Conservation (phyloP, 179 eudicot genomes). For the Amaranthus tricolor region DNA sequence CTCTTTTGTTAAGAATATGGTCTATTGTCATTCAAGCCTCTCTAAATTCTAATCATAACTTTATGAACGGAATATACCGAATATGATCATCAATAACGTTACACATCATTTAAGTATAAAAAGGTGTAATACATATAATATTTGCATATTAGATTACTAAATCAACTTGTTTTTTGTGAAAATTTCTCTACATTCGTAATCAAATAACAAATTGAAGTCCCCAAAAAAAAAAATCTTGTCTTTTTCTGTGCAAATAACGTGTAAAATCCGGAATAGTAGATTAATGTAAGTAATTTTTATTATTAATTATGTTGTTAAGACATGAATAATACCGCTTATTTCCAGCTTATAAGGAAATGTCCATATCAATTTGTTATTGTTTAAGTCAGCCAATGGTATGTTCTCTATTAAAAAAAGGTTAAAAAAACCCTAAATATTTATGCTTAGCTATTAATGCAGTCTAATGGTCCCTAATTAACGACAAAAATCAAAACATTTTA, state of each 20-base stretch:
- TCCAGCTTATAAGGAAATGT: constrained; percentile 20
- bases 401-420: neutral
- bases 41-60: too few relatives aligned
- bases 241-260: neutral
- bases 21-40: too few relatives aligned
- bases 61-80: too few relatives aligned
- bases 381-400: neutral
- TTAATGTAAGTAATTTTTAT: neutral
- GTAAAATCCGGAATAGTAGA: neutral
- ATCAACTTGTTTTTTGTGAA: constrained; percentile 1
- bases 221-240: neutral
- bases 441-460: neutral
- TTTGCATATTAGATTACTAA: neutral
- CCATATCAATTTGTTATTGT: constrained; percentile 3
- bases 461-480: neutral
- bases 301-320: neutral
- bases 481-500: neutral
- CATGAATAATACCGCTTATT: neutral
- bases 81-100: too few relatives aligned
- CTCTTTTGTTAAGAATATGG: too few relatives aligned
- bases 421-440: constrained; percentile 17
- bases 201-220: neutral
- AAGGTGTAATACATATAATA: too few relatives aligned
- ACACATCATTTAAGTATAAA: too few relatives aligned
- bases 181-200: neutral